A percentile compares a stretch with the other conserved stretches of the same genome.
Evolutionary conservation across 441 rosid genomes (phyloP).

Genomic region (Rhodomyrtus psidioides): DNA sequence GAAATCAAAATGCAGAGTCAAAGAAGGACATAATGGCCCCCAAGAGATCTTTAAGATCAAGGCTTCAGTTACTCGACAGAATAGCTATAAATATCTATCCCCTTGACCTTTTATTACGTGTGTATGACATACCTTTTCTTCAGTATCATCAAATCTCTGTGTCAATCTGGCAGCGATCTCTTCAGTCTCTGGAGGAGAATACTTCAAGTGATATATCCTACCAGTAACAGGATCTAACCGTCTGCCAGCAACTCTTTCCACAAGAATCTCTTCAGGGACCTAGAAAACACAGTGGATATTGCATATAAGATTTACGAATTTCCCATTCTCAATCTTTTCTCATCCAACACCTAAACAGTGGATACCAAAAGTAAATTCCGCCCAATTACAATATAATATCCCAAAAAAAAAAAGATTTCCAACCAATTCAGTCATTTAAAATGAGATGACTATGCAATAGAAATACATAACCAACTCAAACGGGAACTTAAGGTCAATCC

Average conservation of each 20-base stretch:
- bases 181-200: slow-evolving; percentile 81
- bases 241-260: slow-evolving; percentile 91
- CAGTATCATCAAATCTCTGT: slow-evolving; percentile 91
- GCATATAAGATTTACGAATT: background rate
- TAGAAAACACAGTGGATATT: slow-evolving; percentile 15
- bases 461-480: background rate
- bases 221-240: slow-evolving; percentile 91
- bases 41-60: background rate
- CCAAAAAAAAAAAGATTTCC: background rate
- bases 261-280: slow-evolving; percentile 86
- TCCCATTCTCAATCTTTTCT: background rate
- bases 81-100: background rate
- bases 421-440: background rate
- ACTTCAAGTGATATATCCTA: slow-evolving; percentile 85
- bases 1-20: background rate
- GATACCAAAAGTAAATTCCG: background rate
- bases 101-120: background rate
- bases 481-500: background rate
- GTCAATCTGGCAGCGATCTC: slow-evolving; percentile 83
- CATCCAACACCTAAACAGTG: background rate
- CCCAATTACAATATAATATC: background rate
- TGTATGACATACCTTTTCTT: slow-evolving; percentile 62
- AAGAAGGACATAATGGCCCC: background rate
- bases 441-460: background rate
- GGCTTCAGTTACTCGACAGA: background rate